Percentiles rank a stretch among this genome's conserved stretches.
phyloP scores from a whole-genome alignment of 2,329 filamentous ascomycete genomes.

The Penicillium sp. region DNA sequence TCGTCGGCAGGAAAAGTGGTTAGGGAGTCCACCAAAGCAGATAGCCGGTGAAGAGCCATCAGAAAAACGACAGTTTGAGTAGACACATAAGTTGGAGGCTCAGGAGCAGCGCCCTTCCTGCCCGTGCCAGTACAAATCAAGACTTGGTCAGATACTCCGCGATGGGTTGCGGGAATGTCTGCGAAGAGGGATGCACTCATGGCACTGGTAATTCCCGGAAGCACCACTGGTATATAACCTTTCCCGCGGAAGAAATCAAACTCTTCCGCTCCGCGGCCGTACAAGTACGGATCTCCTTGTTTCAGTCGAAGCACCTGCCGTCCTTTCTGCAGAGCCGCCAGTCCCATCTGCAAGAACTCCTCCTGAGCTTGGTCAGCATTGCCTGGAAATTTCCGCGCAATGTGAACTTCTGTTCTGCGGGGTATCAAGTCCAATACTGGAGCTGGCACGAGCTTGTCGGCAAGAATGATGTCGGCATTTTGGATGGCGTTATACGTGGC shows the following conservation, averaged over 20 bases:
- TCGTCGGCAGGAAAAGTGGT: constrained; percentile 38
- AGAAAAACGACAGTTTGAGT: constrained; percentile 86
- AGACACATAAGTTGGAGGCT: constrained; percentile 73
- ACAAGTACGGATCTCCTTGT: constrained; percentile 95
- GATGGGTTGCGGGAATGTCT: constrained; percentile 80
- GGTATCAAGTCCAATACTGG: constrained; percentile 86
- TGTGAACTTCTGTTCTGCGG: constrained; percentile 81
- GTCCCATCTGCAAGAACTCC: constrained; percentile 76
- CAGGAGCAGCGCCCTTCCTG: constrained; percentile 76
- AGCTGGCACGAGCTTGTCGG: constrained; percentile 62
- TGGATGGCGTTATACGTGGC: constrained; percentile 50
- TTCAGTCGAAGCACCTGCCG: constrained; percentile 85
- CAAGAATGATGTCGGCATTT: constrained; percentile 49
- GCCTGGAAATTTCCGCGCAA: constrained; percentile 94
- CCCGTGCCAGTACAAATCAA: constrained; percentile 96
- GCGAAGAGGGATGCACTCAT: constrained; percentile 86
- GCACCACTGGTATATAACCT: constrained; percentile 67
- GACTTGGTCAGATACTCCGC: constrained; percentile 86
- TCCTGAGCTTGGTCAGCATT: constrained; percentile 93
- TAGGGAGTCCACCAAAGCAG: constrained; percentile 69
- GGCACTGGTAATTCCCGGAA: constrained; percentile 88
- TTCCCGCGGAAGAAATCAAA: constrained; percentile 74
- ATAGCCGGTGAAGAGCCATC: constrained; percentile 88
- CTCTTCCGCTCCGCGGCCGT: constrained; percentile 92
- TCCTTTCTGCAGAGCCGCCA: constrained; percentile 66